Evolutionary conservation across 495 filamentous ascomycete genomes (phyloP).

Genomic region (Viridothelium virens): DNA sequence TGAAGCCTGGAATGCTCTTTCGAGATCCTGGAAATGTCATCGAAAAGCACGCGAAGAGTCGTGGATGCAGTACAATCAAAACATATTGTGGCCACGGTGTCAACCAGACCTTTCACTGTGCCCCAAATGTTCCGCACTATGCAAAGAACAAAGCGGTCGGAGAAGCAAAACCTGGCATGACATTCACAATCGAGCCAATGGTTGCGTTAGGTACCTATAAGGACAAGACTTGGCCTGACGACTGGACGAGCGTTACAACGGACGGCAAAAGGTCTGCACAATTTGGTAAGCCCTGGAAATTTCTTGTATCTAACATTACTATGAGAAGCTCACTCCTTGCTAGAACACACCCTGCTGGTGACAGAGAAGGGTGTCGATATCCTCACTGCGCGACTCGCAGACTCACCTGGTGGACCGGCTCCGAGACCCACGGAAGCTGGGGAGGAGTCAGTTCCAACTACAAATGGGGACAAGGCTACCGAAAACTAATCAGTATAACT

Average conservation of each 20-base stretch:
- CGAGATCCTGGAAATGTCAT: slow-evolving; percentile 37
- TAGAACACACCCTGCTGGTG: slow-evolving; percentile 88
- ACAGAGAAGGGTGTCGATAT: slow-evolving; percentile 92
- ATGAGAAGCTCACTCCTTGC: neutral
- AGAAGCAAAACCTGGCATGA: slow-evolving; percentile 38
- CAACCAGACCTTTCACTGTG: slow-evolving; percentile 38
- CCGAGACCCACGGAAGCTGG: slow-evolving; percentile 47
- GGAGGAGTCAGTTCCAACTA: neutral
- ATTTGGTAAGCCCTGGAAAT: slow-evolving; percentile 32
- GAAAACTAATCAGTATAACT: neutral
- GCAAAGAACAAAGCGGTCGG: slow-evolving; percentile 43
- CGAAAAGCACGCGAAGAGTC: slow-evolving; percentile 37
- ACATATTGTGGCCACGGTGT: slow-evolving; percentile 41
- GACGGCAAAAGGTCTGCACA: slow-evolving; percentile 38
- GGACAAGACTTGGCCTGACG: slow-evolving; percentile 42
- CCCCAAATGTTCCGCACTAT: slow-evolving; percentile 41
- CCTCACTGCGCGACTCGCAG: slow-evolving; percentile 70
- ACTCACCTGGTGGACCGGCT: slow-evolving; percentile 79
- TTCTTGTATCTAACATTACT: neutral
- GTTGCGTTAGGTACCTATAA: slow-evolving; percentile 36
- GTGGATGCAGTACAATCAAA: slow-evolving; percentile 35
- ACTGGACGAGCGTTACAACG: slow-evolving; percentile 40
- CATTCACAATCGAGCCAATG: slow-evolving; percentile 43
- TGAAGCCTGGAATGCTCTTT: slow-evolving; percentile 39
- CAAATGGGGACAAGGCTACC: neutral